Base-by-base conservation (phyloP, 140 eudicot species). In the Bidens hawaiensis region DNA sequence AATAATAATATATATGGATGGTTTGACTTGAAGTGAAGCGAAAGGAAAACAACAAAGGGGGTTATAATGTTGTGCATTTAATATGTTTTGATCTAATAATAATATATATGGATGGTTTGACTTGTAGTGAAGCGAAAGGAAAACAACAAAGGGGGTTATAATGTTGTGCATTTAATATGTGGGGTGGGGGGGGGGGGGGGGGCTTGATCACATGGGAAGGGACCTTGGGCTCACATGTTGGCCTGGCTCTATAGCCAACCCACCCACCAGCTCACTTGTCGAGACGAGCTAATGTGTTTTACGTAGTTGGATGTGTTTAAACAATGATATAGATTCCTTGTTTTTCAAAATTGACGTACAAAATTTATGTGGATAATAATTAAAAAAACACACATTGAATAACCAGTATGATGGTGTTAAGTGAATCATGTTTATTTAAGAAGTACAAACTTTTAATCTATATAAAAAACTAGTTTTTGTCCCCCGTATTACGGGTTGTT, bases 171-270 rank as follows among this genome's bases (percentile, higher is more conserved):
- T 64, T 64, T 41, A 56, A 56, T 73, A 30, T 52, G 14, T 10
- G 72, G 34, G 49, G 43, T 65, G 46, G 68, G 14, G n/a, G n/a
- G n/a, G n/a, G n/a, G n/a, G n/a, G n/a, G n/a, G n/a, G n/a, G n/a
- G n/a, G n/a, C n/a, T n/a, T 65, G 13, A 15, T 38, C 73, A 65
- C 72, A 72, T 64, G 78, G 66, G 78, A 31, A 64, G 28, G 67
- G 67, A 56, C 66, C 25, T 45, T 66, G 27, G 67, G 62, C 72
- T 65, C 62, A 30, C 59, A 13, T 45, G 47, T 24, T 65, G 62
- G 66, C 7, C 62, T 21, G 50, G 8, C 0, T 24, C 31, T 19
- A 13, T 22, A 25, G 30, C 62, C 21, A 52, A 17, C 45, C 28
- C 43, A 41, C 17, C 4, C 30, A 14, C 23, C 42, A 1, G 15